Evolutionary conservation across 805 yeast genomes (phyloP).

Genomic region (Cyberlindnera xishuangbannaensis): DNA sequence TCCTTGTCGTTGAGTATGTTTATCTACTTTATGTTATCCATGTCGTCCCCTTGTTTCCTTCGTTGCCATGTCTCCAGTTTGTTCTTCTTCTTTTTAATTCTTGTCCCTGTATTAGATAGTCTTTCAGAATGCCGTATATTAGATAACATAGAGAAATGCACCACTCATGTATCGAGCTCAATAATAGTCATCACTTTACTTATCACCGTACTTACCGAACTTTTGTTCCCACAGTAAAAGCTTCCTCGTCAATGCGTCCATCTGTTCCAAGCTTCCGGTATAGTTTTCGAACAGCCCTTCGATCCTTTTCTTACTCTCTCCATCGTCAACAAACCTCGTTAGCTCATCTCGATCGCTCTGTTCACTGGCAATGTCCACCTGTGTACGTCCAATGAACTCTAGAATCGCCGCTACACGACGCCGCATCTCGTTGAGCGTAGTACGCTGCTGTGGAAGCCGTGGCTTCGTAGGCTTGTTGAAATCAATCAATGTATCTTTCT

Average conservation of each 20-base stretch:
- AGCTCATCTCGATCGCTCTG: constrained; percentile 51
- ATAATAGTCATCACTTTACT: no score
- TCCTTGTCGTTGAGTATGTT: no score
- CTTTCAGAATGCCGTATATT: no score
- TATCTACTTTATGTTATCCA: no score
- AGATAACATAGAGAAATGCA: no score
- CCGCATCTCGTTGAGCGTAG: constrained; percentile 77
- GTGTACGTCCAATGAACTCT: constrained; percentile 87
- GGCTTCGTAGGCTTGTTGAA: constrained; percentile 76
- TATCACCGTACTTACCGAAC: constrained; percentile 34
- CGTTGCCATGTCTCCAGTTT: no score
- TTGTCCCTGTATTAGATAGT: no score
- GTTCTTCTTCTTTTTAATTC: no score
- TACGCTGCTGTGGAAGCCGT: constrained; percentile 70
- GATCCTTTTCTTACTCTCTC: constrained; percentile 31
- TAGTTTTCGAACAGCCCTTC: constrained; percentile 43
- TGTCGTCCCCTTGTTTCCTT: no score
- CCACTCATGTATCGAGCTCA: no score
- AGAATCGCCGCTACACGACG: constrained; percentile 83
- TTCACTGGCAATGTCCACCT: constrained; percentile 74
- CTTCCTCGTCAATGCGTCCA: constrained; percentile 70
- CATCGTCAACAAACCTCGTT: constrained; percentile 40
- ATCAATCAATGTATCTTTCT: constrained; percentile 29
- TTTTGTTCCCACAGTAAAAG: constrained; percentile 76
- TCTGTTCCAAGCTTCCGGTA: constrained; percentile 52